A percentile compares a stretch with the other conserved stretches of the same genome.
phyloP scores from a whole-genome alignment of 139 green algal species.

The Chlamydomonas sphaeroides region DNA sequence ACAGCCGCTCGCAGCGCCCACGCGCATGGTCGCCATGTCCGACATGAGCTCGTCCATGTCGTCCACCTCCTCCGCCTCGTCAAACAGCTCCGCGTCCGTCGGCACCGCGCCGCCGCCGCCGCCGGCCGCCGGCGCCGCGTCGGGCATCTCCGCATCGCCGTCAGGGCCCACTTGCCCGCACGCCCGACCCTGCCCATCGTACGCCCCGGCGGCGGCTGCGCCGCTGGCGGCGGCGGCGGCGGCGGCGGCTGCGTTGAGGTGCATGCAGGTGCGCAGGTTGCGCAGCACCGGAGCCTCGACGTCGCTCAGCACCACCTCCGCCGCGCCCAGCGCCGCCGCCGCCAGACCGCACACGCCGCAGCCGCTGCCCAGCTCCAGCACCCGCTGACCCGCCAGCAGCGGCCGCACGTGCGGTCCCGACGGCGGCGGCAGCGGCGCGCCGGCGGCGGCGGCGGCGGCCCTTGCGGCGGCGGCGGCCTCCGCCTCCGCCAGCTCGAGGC shows the following conservation, averaged over 20 bases:
- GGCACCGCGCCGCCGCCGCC: too few species aligned
- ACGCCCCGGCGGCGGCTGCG: too few species aligned
- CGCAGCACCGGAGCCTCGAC: conserved; percentile 71
- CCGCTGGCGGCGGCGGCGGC: too few species aligned
- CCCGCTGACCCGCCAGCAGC: conserved; percentile 57
- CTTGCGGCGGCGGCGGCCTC: too few species aligned
- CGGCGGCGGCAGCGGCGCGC: too few species aligned
- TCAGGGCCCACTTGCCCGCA: too few species aligned
- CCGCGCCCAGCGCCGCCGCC: conserved; percentile 75
- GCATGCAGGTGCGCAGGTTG: conserved; percentile 73
- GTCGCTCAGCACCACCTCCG: conserved; percentile 75
- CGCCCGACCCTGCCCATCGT: too few species aligned
- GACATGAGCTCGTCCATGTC: conserved; percentile 38
- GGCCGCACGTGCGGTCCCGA: too few species aligned
- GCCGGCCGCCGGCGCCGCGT: too few species aligned
- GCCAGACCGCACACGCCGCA: conserved; percentile 82
- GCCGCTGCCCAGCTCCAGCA: conserved; percentile 85
- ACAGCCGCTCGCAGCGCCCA: not conserved
- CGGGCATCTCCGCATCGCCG: too few species aligned
- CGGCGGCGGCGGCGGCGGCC: too few species aligned
- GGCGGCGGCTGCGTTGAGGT: conserved; percentile 55
- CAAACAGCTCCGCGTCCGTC: conserved; percentile 56
- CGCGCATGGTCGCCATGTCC: conserved; percentile 11
- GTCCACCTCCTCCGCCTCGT: conserved; percentile 61
- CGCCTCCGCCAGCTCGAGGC: conserved; percentile 57